Evolutionary conservation across 331 rosid species (phyloP).

Genomic region (Cucumis variabilis): DNA sequence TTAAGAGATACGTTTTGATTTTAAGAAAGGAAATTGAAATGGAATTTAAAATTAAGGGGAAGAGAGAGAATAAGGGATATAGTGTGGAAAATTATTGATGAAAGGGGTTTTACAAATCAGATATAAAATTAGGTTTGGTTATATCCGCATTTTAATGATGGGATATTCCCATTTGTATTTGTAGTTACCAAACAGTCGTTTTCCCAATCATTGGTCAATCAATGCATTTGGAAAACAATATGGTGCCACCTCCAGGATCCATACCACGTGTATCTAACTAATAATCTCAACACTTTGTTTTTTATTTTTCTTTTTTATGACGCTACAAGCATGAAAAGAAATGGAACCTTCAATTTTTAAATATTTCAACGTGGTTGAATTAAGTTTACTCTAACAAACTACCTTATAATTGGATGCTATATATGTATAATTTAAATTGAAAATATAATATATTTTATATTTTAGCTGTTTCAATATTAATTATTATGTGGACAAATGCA

Average conservation of each 20-base stretch:
- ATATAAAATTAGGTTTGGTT: background rate
- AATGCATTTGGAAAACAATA: background rate
- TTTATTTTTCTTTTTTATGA: too few species aligned
- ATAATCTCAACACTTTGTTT: background rate
- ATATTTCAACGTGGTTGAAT: too few species aligned
- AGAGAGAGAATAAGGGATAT: background rate
- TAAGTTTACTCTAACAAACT: too few species aligned
- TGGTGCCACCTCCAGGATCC: background rate
- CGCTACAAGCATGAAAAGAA: too few species aligned
- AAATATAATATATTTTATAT: too few species aligned
- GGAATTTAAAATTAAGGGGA: background rate
- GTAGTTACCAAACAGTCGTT: background rate
- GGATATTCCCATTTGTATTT: slow-evolving; percentile 11
- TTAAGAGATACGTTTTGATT: too few species aligned
- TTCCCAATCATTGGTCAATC: background rate
- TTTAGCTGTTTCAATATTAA: too few species aligned
- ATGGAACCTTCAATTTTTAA: too few species aligned
- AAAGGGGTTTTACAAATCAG: background rate
- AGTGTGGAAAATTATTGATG: background rate
- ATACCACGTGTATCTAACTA: background rate
- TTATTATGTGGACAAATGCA: too few species aligned
- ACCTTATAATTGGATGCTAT: too few species aligned
- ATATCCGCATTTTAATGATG: background rate
- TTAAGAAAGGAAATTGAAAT: background rate
- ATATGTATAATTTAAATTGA: too few species aligned